Conservation (phyloP, 345 rosid species). For the Eucalyptus polyanthemos region DNA sequence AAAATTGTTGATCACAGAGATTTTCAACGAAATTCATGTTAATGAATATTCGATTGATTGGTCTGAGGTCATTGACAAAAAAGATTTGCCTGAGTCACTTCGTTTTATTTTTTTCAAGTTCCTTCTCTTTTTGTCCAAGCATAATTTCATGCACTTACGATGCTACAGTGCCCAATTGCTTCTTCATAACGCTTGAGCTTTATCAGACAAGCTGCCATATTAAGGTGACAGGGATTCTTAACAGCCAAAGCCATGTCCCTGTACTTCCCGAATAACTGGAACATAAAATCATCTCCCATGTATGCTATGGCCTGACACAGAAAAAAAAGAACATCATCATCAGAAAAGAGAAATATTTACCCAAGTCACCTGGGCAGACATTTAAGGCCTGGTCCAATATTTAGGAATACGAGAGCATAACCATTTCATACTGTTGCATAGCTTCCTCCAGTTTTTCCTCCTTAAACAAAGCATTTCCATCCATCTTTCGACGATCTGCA, state of each 20-base stretch:
- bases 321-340: neutral
- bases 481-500: constrained; percentile 92
- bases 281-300: constrained; percentile 95
- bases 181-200: constrained; percentile 75
- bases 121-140: neutral
- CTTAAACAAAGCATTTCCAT: constrained; percentile 72
- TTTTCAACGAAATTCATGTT: neutral
- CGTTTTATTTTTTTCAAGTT: neutral
- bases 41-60: too few species aligned
- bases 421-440: constrained; percentile 98
- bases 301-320: constrained; percentile 78
- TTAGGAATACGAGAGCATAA: constrained; percentile 17
- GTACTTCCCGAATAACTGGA: constrained; percentile 91
- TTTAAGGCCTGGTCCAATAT: neutral
- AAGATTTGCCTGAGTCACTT: neutral
- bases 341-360: neutral
- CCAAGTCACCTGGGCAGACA: neutral
- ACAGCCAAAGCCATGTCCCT: constrained; percentile 98
- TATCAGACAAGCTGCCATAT: constrained; percentile 84
- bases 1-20: neutral
- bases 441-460: constrained; percentile 90
- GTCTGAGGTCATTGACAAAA: neutral
- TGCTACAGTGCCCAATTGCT: constrained; percentile 79
- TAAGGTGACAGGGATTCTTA: constrained; percentile 93
- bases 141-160: constrained; percentile 25